phyloP scores from a whole-genome alignment of 2,329 filamentous ascomycete genomes.

The Metarhizium brunneum region DNA sequence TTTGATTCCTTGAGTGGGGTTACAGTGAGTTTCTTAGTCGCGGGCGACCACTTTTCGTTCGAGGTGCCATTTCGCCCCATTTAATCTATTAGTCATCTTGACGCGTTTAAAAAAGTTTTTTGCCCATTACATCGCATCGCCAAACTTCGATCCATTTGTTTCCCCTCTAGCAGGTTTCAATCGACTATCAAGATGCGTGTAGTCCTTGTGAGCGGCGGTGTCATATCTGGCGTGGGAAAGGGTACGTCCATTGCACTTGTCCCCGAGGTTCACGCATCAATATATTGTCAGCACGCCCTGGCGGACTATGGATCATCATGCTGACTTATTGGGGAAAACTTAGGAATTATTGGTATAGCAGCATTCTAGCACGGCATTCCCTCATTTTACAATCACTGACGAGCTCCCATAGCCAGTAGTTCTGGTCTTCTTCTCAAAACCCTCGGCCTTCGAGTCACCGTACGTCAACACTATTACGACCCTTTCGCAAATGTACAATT shows the following conservation, averaged over 20 bases:
- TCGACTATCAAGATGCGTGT: constrained; percentile 15
- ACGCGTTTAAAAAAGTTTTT: not conserved
- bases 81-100: not conserved
- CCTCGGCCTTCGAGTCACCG: constrained; percentile 15
- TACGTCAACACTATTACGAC: not conserved
- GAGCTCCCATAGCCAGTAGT: constrained; percentile 45
- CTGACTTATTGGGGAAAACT: not conserved
- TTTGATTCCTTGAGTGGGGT: too few species aligned
- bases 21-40: too few species aligned
- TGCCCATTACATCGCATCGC: not conserved
- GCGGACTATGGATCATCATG: not conserved
- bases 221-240: constrained; percentile 51
- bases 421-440: constrained; percentile 45
- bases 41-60: too few species aligned
- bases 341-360: constrained; percentile 6
- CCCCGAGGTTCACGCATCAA: not conserved
- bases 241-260: constrained; percentile 27
- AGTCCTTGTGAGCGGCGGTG: constrained; percentile 28
- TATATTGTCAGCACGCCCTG: not conserved
- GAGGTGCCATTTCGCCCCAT: too few species aligned
- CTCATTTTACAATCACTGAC: not conserved
- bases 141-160: not conserved
- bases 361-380: too few species aligned
- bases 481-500: not conserved
- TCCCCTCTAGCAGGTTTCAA: not conserved